Percentiles rank a stretch among this genome's conserved stretches.
These are phyloP conservation scores for Cutaneotrichosporon sp. DNA, from an alignment of 1,284 basidiomycete genomes.

Conservation along the genomic window DNA sequence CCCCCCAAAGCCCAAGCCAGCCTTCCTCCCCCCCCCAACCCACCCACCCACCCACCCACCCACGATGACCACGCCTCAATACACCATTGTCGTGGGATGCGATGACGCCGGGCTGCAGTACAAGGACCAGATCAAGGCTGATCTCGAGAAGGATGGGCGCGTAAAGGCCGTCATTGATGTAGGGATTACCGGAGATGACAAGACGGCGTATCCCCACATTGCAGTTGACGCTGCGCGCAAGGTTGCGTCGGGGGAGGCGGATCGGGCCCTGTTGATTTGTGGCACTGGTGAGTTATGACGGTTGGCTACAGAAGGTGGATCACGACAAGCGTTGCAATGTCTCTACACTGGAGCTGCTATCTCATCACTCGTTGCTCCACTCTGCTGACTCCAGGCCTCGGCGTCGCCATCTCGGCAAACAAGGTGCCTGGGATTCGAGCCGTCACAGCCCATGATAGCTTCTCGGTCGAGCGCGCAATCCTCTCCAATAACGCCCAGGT, in stretches of 20 bases:
- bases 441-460: conserved; percentile 54
- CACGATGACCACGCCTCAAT: conserved; percentile 23
- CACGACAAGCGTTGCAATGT: no score
- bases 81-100: conserved; percentile 45
- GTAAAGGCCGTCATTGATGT: conserved; percentile 46
- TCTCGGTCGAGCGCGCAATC: conserved; percentile 54
- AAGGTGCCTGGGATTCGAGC: conserved; percentile 54
- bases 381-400: conserved; percentile 34
- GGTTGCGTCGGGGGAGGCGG: conserved; percentile 52
- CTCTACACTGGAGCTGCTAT: no score
- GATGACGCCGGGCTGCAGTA: conserved; percentile 48
- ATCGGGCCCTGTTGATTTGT: conserved; percentile 55
- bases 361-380: no score
- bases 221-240: conserved; percentile 54
- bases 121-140: conserved; percentile 39
- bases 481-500: conserved; percentile 56
- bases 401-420: conserved; percentile 54
- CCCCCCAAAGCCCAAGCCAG: no score
- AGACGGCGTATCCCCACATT: conserved; percentile 55
- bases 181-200: conserved; percentile 38
- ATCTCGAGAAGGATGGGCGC: conserved; percentile 42
- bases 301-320: no score
- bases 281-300: conserved; percentile 47
- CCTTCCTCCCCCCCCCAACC: no score
- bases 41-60: neutral